Percentiles rank a stretch among this genome's conserved stretches.
phyloP scores from a whole-genome alignment of 352 stramenopile species.

The Pythium apleroticum region DNA sequence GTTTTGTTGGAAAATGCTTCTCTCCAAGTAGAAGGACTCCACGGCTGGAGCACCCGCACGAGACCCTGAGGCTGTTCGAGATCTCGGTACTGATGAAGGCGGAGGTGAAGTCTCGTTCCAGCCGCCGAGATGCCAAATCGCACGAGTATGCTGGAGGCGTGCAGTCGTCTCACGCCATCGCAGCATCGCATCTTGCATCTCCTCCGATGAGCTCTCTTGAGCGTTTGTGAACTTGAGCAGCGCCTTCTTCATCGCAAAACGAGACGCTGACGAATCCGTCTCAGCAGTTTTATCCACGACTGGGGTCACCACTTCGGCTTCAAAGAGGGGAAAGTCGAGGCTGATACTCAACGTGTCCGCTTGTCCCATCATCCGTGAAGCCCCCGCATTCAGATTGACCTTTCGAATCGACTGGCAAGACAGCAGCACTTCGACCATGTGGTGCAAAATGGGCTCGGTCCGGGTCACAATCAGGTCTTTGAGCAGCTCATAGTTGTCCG shows the following conservation, averaged over 20 bases:
- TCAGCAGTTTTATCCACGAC: not conserved
- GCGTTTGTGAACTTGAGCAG: conserved; percentile 18
- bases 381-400: conserved; percentile 26
- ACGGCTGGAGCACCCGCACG: not conserved
- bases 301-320: not conserved
- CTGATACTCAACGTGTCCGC: conserved; percentile 28
- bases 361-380: conserved; percentile 3
- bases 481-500: conserved; percentile 56
- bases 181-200: conserved; percentile 23
- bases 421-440: conserved; percentile 55
- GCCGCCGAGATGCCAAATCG: conserved; percentile 24
- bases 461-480: conserved; percentile 67
- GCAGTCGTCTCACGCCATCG: conserved; percentile 20
- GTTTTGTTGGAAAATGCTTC: conserved; percentile 30
- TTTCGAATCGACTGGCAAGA: conserved; percentile 50
- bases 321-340: conserved; percentile 25
- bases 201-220: conserved; percentile 19
- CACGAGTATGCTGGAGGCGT: conserved; percentile 18
- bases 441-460: conserved; percentile 59
- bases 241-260: conserved; percentile 19
- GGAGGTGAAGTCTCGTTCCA: conserved; percentile 12
- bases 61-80: conserved; percentile 7
- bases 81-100: not conserved
- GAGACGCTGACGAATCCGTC: not conserved
- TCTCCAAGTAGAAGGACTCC: conserved; percentile 29